phyloP scores from a whole-genome alignment of 768 basidiomycete genomes.

The Leccinum variicolor region DNA sequence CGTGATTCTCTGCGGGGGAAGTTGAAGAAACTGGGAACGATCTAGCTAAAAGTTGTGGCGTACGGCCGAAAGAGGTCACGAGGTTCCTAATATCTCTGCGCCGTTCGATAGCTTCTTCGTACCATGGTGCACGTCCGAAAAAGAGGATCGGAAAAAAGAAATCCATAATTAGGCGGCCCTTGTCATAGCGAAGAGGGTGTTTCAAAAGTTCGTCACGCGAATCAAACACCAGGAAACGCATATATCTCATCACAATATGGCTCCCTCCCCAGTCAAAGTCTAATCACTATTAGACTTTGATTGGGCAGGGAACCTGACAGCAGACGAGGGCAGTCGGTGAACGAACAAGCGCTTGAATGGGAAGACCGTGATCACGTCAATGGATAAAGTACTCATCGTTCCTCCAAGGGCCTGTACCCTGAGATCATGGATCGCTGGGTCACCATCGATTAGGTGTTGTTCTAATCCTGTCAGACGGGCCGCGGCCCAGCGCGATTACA shows the following conservation, averaged over 20 bases:
- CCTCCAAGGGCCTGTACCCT: too few relatives aligned
- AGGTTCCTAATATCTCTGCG: too few relatives aligned
- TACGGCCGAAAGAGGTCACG: neutral
- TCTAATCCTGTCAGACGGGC: too few relatives aligned
- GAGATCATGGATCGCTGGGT: too few relatives aligned
- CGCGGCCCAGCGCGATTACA: too few relatives aligned
- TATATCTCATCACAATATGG: neutral
- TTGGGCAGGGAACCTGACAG: neutral
- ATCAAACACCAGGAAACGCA: neutral
- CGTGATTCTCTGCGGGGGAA: neutral
- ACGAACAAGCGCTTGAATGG: too few relatives aligned
- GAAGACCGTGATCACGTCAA: too few relatives aligned
- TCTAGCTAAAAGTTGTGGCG: too few relatives aligned
- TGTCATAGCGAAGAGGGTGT: too few relatives aligned
- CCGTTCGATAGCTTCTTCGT: too few relatives aligned
- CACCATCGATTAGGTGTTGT: too few relatives aligned
- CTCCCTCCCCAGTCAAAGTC: neutral
- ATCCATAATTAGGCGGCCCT: neutral
- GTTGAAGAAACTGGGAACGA: neutral
- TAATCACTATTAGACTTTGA: neutral
- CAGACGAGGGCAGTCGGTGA: neutral
- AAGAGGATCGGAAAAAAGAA: neutral
- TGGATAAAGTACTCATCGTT: too few relatives aligned
- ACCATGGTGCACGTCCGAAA: neutral
- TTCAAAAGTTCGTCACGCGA: neutral